phyloP scores from a whole-genome alignment of 2,329 filamentous ascomycete genomes.

The Scorias spongiosa region DNA sequence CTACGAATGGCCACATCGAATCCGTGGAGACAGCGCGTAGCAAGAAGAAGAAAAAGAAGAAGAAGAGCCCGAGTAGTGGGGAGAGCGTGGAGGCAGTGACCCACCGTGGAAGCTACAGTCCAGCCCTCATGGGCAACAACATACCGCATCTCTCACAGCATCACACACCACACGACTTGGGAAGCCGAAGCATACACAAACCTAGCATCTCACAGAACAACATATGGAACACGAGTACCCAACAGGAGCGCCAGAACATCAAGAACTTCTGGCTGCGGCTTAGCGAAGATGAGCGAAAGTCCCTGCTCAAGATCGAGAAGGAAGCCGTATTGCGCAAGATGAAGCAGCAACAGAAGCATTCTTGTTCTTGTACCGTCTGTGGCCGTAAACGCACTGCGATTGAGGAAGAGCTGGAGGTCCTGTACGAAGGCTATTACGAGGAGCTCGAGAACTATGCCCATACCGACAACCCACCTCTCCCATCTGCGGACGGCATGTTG shows the following conservation, averaged over 20 bases:
- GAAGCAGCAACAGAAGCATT: conserved; percentile 99
- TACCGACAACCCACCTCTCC: conserved; percentile 45
- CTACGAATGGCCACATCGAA: conserved; percentile 26
- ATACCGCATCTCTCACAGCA: conserved; percentile 4
- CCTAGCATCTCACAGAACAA: conserved; percentile 44
- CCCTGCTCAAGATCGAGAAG: conserved; percentile 94
- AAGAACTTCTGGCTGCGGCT: conserved; percentile 96
- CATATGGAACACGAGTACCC: conserved; percentile 93
- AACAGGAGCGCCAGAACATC: conserved; percentile 90
- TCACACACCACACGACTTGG: background rate
- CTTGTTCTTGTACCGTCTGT: conserved; percentile 94
- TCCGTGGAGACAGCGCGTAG: conserved; percentile 6
- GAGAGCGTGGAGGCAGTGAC: conserved; percentile 1
- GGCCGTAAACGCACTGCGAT: conserved; percentile 92
- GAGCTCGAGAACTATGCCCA: conserved; percentile 96
- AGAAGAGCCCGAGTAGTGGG: conserved; percentile 23
- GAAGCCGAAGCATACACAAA: conserved; percentile 6
- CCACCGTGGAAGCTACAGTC: conserved; percentile 9
- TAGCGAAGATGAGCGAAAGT: conserved; percentile 86
- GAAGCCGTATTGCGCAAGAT: conserved; percentile 96
- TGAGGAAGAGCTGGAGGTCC: conserved; percentile 90
- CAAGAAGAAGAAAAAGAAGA: conserved; percentile 52
- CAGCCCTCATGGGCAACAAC: conserved; percentile 8
- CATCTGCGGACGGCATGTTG: conserved; percentile 49
- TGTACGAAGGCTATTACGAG: conserved; percentile 97